Base-by-base conservation (phyloP, 1,284 basidiomycete species). In the Cryptococcus floricola region DNA sequence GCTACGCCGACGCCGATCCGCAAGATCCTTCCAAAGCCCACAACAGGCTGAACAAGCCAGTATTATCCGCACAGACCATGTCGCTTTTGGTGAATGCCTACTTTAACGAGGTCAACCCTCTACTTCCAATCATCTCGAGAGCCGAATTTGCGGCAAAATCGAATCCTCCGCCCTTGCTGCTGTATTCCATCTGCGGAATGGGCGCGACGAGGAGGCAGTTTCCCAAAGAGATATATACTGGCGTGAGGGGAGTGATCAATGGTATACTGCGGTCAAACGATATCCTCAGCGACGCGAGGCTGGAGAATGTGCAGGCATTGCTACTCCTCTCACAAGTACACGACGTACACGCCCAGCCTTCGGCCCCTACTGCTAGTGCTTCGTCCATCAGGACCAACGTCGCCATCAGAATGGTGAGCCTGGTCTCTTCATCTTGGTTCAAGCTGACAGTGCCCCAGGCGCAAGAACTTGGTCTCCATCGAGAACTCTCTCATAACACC, bases 111-210 rank as follows among this genome's bases (percentile, higher is more conserved):
- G 81, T 95, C 50, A 84, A 87, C 1, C 88, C 88, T n/a, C 80
- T 91, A 48, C 83, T 95, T 58, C 94, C 94, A 19, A 82, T 97
- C 63, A 83, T 98, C 57, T 90, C 89, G 16, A 84, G 87, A 69
- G 81, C 84, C 47, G 94, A 98, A 71, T 96, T 98, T 69, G 79
- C 95, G 55, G 68, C 77, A n/a, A 71, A 69, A 13, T 56, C 65
- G 2, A 74, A 66, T 31, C 83, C 85, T 18, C 72, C 70, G 47
- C 77, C 79, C 16, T 83, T 77, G 19, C 77, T 98, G 58, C 83
- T 98, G 25, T 96, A 97, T 75, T 86, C 90, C 39, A 92, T 98
- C 73, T 96, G 92, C 75, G 86, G 91, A 39, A 85, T 95, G 23
- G 89, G 92, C 5, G 91, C 93, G 12, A 86, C 91, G 42, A 82